Evolutionary conservation across 2,329 filamentous ascomycete species (phyloP).

Genomic region (Leptographium galeiforme): DNA sequence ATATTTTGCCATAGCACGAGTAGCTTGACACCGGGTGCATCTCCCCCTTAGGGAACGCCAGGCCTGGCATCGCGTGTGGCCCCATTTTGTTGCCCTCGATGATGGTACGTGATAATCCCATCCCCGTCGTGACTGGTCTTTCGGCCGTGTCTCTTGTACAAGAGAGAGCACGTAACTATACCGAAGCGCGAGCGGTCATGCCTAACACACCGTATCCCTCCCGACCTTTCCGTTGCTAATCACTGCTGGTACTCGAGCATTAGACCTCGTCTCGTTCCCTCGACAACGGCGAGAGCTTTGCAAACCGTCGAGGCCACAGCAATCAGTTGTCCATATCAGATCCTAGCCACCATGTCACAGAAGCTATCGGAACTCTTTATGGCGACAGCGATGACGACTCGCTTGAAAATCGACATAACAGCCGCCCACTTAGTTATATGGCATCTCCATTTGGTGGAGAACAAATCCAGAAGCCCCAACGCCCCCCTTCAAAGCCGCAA

Average conservation of each 20-base stretch:
- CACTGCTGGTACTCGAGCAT: neutral
- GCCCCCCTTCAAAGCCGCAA: neutral
- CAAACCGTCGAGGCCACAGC: slow-evolving; percentile 43
- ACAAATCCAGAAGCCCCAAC: slow-evolving; percentile 24
- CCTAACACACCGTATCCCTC: no score
- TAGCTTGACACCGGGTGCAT: neutral
- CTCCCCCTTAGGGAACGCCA: slow-evolving; percentile 5
- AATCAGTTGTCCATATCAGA: slow-evolving; percentile 62
- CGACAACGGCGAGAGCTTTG: slow-evolving; percentile 43
- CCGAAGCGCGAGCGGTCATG: no score
- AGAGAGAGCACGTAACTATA: no score
- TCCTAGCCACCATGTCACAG: slow-evolving; percentile 85
- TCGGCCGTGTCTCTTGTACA: neutral
- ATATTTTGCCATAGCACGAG: neutral
- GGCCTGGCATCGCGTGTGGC: slow-evolving; percentile 9
- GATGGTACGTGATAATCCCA: slow-evolving; percentile 10
- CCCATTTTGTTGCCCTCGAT: slow-evolving; percentile 9
- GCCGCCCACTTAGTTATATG: slow-evolving; percentile 65
- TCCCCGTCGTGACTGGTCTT: neutral
- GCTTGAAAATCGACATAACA: slow-evolving; percentile 30
- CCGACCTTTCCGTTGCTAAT: neutral
- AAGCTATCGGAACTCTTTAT: slow-evolving; percentile 85
- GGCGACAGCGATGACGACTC: slow-evolving; percentile 58
- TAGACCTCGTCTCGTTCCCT: slow-evolving; percentile 46
- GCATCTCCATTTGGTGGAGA: slow-evolving; percentile 41